Conservation (phyloP, 352 stramenopile species). For the Globisporangium lucens region DNA sequence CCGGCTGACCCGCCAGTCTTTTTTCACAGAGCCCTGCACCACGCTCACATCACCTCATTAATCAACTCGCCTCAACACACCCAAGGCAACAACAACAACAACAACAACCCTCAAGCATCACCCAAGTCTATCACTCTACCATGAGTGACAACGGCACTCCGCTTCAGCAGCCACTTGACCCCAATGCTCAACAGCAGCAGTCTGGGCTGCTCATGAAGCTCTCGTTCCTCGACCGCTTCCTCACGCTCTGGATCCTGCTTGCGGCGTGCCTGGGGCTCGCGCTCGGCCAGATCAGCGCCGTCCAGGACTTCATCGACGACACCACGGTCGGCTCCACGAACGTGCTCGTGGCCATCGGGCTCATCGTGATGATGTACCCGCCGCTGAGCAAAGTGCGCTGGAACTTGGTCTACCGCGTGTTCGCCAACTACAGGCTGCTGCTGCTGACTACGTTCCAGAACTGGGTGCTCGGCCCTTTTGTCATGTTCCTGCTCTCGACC, state of each 20-base stretch:
- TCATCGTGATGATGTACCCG: constrained; percentile 70
- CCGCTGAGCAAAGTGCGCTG: constrained; percentile 51
- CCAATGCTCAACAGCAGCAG: too few relatives aligned
- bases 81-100: too few relatives aligned
- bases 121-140: too few relatives aligned
- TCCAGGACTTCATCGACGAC: constrained; percentile 41
- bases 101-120: too few relatives aligned
- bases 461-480: constrained; percentile 47
- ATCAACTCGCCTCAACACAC: too few relatives aligned
- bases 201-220: constrained; percentile 16
- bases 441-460: constrained; percentile 63
- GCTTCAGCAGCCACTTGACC: too few relatives aligned
- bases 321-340: constrained; percentile 52
- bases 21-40: too few relatives aligned
- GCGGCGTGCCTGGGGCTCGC: constrained; percentile 34
- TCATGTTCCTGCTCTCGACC: constrained; percentile 54
- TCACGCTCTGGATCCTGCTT: constrained; percentile 65
- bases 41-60: too few relatives aligned
- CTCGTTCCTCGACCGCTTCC: constrained; percentile 45
- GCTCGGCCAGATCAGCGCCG: constrained; percentile 36
- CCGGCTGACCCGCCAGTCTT: too few relatives aligned
- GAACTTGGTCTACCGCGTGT: constrained; percentile 32
- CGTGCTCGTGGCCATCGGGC: constrained; percentile 43
- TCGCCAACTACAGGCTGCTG: constrained; percentile 43
- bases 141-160: too few relatives aligned